Base-by-base conservation (phyloP, 2,329 filamentous ascomycete genomes). In the Xylariaceae sp. region DNA sequence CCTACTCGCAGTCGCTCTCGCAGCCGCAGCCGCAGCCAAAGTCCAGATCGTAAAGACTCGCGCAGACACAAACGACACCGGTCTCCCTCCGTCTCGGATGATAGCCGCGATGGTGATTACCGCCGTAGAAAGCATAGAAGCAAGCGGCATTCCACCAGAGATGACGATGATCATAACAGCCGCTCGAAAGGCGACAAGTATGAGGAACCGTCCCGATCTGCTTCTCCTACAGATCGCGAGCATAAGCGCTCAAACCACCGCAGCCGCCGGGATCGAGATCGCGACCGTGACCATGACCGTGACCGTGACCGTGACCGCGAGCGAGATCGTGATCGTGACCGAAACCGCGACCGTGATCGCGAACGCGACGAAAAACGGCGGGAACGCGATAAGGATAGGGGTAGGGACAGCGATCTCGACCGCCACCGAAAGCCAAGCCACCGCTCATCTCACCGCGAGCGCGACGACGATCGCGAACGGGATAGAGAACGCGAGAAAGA, bases 181-280 rank as follows among this genome's bases (percentile, higher is more conserved):
- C 68, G 69, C 36, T 60, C 71, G 41, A 69, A 72, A 56, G 69
- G 70, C 59, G 71, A 76, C 45, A 74, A 75, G 59, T 65, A 76
- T 60, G 72, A 74, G 12, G 79, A 83, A 45, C 78, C 80, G 47
- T 84, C 85, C 0, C 78, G 86, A 53, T 89, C 87, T 5, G 77
- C 78, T 5, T 89, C 88, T 2, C 80, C 80, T 1, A 80, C 46
- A 42, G 72, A 71, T 62, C 73, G 68, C 50, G 73, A 77, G 19
- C 71, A 73, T 76, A 74, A 64, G 68, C 70, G 65, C 72, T 77
- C 50, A 70, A 75, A 62, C 69, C 76, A 56, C 71, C 78, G 36
- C 75, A 83, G 64, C 47, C 64, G 64, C 46, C 74, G 75, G 22
- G 71, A 78, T 22, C 64, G 66, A 4, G 71, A 63, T 6, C 52